These are phyloP conservation scores for Quercus berberidifolia DNA, from an alignment of 306 rosid genomes.

Conservation along the genomic window DNA sequence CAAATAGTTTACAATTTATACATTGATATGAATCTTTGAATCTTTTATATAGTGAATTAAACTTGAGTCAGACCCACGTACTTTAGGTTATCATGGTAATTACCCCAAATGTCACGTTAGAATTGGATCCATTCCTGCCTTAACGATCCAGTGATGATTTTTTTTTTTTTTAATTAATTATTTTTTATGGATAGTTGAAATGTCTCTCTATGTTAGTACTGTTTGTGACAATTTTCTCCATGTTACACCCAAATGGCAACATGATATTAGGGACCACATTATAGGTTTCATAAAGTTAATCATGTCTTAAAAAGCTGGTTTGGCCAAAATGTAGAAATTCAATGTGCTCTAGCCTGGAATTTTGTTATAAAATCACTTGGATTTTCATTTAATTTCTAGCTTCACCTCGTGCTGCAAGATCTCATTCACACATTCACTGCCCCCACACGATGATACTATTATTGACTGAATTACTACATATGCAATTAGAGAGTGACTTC, in stretches of 20 bases:
- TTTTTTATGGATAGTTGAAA: constrained; percentile 43
- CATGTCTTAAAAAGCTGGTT: constrained; percentile 36
- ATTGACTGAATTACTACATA: neutral
- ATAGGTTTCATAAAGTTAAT: constrained; percentile 65
- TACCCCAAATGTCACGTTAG: constrained; percentile 31
- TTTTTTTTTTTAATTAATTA: neutral
- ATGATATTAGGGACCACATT: constrained; percentile 67
- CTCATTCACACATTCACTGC: neutral
- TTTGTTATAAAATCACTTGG: constrained; percentile 11
- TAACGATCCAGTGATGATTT: constrained; percentile 51
- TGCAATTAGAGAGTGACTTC: neutral
- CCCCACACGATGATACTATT: neutral
- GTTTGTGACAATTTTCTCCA: constrained; percentile 53
- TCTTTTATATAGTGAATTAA: constrained; percentile 39
- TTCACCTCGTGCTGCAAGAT: constrained; percentile 11
- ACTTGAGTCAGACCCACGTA: constrained; percentile 30
- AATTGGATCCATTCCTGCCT: constrained; percentile 50
- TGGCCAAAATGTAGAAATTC: constrained; percentile 11
- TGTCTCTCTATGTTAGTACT: constrained; percentile 51
- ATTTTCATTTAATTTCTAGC: neutral
- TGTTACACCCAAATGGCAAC: constrained; percentile 64
- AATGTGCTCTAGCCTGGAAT: constrained; percentile 29
- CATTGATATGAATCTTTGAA: constrained; percentile 28
- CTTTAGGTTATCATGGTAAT: constrained; percentile 35
- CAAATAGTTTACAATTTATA: constrained; percentile 30